Conservation (phyloP, 2,329 filamentous ascomycete species). For the Calonectria ilicicola region DNA sequence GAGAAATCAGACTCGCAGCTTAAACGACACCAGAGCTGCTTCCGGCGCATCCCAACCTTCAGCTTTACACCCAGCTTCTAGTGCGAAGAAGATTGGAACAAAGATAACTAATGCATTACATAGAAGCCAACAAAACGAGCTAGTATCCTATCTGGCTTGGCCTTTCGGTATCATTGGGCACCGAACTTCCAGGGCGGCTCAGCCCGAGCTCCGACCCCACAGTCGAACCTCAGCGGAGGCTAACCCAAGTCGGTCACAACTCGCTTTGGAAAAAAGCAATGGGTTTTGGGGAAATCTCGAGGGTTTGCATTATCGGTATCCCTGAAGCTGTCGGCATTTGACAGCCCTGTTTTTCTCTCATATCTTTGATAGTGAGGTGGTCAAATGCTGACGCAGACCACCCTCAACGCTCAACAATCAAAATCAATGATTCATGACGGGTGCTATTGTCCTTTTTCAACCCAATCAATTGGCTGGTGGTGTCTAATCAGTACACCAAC, state of each 20-base stretch:
- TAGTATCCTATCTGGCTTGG: neutral
- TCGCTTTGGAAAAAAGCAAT: neutral
- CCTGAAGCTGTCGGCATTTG: neutral
- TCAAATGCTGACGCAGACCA: neutral
- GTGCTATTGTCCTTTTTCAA: neutral
- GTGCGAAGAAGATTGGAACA: neutral
- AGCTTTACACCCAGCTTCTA: neutral
- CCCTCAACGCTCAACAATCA: neutral
- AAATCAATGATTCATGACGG: neutral
- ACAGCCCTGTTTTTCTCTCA: no score
- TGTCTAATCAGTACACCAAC: no score
- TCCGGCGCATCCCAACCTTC: neutral
- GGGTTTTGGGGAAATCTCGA: neutral
- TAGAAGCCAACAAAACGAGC: neutral
- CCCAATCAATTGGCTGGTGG: no score
- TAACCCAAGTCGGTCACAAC: neutral
- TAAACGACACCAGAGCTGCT: neutral
- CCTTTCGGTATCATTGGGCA: neutral
- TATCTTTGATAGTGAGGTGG: neutral
- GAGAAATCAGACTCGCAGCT: neutral
- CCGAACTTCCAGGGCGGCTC: neutral
- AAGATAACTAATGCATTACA: neutral
- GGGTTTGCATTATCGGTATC: neutral
- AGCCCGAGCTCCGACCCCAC: slow-evolving; percentile 1
- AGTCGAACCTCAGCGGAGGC: neutral